Evolutionary conservation across 306 rosid species (phyloP).

Genomic region (Castanea crenata): DNA sequence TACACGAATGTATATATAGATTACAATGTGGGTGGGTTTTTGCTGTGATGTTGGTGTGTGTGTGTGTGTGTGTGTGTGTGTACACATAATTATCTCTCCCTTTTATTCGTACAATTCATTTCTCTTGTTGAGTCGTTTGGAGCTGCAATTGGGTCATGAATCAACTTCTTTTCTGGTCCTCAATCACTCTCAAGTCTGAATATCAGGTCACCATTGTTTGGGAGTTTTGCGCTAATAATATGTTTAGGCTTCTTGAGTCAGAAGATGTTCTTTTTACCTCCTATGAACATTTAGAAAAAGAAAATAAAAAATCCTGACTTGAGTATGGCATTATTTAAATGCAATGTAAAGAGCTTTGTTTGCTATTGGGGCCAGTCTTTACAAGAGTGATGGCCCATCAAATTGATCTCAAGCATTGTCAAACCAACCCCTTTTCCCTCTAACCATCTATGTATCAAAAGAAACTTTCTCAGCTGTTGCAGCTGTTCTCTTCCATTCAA

Average conservation of each 20-base stretch:
- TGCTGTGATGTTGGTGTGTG: too few species aligned
- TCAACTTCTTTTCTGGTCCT: neutral
- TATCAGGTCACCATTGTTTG: neutral
- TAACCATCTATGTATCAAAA: neutral
- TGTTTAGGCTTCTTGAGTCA: conserved; percentile 4
- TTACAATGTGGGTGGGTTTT: too few species aligned
- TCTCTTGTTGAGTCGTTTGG: neutral
- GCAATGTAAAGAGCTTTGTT: neutral
- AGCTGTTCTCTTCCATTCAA: neutral
- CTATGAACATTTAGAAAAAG: neutral
- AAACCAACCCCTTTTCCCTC: neutral
- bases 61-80: too few species aligned
- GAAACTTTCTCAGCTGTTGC: neutral
- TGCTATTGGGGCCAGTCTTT: neutral
- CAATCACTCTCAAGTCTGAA: neutral
- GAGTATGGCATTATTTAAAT: neutral
- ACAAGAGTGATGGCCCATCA: neutral
- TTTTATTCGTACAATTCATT: neutral
- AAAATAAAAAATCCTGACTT: neutral
- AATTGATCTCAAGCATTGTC: neutral
- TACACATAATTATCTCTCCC: too few species aligned
- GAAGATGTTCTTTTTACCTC: neutral
- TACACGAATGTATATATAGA: neutral
- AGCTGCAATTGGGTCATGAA: neutral
- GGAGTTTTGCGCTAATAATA: conserved; percentile 1